Evolutionary conservation across 306 rosid genomes (phyloP).

Genomic region (Mimosa pudica): DNA sequence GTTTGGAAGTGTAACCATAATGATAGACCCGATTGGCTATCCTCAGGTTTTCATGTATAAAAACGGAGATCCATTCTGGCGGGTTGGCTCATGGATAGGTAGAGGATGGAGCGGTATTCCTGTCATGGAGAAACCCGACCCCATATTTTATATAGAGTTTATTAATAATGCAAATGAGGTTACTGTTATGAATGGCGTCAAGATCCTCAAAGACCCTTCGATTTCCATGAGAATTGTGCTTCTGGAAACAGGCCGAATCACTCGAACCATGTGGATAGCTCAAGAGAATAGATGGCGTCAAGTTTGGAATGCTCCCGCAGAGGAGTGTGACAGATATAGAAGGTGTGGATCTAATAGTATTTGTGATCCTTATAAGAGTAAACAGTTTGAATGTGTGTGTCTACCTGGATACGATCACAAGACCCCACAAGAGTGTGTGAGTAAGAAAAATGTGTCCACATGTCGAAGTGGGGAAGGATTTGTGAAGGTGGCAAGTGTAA

Average conservation of each 20-base stretch:
- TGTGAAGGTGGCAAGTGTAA: slow-evolving; percentile 46
- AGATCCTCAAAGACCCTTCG: background rate
- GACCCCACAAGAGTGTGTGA: slow-evolving; percentile 52
- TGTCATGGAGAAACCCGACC: too few relatives aligned
- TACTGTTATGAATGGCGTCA: too few relatives aligned
- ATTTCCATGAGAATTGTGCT: too few relatives aligned
- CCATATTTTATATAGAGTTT: too few relatives aligned
- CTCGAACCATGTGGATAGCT: background rate
- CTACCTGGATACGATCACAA: slow-evolving; percentile 44
- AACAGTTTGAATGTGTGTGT: slow-evolving; percentile 39
- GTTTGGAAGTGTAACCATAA: too few relatives aligned
- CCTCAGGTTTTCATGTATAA: slow-evolving; percentile 37
- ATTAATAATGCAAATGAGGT: too few relatives aligned
- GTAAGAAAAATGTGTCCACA: slow-evolving; percentile 47
- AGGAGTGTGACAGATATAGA: slow-evolving; percentile 39
- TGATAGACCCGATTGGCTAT: slow-evolving; percentile 32
- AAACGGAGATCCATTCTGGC: slow-evolving; percentile 5
- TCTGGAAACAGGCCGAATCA: too few relatives aligned
- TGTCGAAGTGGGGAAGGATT: slow-evolving; percentile 75
- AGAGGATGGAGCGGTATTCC: slow-evolving; percentile 28
- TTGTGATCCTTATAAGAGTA: slow-evolving; percentile 36
- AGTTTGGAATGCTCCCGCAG: background rate
- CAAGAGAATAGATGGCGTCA: background rate
- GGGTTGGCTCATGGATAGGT: slow-evolving; percentile 45
- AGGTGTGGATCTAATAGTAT: slow-evolving; percentile 45